Evolutionary conservation across 768 basidiomycete genomes (phyloP), one percentile per base, ranked within the genome.

Genomic region (Amanita exitialis): DNA sequence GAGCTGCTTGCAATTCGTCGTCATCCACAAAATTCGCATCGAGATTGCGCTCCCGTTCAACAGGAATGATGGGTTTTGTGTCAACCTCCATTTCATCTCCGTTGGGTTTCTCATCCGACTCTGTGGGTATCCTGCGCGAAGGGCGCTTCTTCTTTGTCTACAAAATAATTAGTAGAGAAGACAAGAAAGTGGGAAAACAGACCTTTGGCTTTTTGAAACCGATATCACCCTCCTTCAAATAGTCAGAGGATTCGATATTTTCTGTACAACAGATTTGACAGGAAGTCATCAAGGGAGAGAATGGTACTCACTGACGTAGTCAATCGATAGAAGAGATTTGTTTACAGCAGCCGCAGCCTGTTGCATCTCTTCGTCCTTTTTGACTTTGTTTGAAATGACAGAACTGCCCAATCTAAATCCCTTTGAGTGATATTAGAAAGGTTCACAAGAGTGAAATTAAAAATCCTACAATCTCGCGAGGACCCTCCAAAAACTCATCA

Each of bases 201-300:
- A 84, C 90, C 75, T 93, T 97, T 3, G 82, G 82, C 64, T 95
- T 97, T 72, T 96, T 98, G 70, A 98, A 98, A 3, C 91, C 93
- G 18, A 82, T 71, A 54, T 98, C 94, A 2, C 90, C 92, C 63
- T 91, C 92, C 65, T 90, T 80, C 6, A 90, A 64, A 59, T 98
- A 97, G 63, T 98, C 96, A n/a, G 77, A 72, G 2, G 77, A 78
- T 57, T 89, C 85, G 20, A 92, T 59, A 57, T 92, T 95, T 74
- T 97, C 92, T 90, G 56, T 5, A 51, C 51, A 12, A 20, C 32
- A 36, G 44, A 49, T 27, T 48, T 20, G 38, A 23, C 15, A 53
- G 67, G 58, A 37, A 47, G 30, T 23, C 7, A 37, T 28, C 27
- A 3, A 7, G 8, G 41, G 15, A 16, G 18, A 34, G 30, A 8